A percentile compares a stretch with the other conserved stretches of the same genome.
These are phyloP conservation scores for Pleurotus eryngii DNA, from an alignment of 768 basidiomycete species.

Conservation along the genomic window DNA sequence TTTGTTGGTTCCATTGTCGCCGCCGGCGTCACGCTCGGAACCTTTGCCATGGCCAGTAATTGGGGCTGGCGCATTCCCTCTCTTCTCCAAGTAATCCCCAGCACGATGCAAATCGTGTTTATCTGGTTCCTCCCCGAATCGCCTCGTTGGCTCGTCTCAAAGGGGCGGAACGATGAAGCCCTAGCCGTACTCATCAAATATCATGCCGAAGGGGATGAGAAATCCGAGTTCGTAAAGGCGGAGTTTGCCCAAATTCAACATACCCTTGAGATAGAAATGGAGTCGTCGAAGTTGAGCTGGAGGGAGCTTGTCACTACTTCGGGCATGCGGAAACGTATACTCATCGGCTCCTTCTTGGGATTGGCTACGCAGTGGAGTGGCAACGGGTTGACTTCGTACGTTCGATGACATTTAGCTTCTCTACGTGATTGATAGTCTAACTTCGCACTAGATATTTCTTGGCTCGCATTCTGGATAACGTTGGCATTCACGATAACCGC, in stretches of 20 bases:
- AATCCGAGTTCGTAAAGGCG: constrained; percentile 53
- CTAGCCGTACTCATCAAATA: constrained; percentile 48
- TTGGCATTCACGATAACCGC: constrained; percentile 46
- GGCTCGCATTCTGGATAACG: constrained; percentile 49
- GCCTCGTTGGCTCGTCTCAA: constrained; percentile 61
- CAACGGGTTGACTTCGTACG: constrained; percentile 54
- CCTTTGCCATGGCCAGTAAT: constrained; percentile 53
- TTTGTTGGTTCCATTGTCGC: constrained; percentile 59
- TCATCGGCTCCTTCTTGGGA: constrained; percentile 48
- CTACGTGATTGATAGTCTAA: background rate
- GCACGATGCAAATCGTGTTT: constrained; percentile 49
- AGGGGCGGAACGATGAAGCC: constrained; percentile 50
- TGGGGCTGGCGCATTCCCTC: constrained; percentile 75
- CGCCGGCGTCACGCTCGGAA: constrained; percentile 59
- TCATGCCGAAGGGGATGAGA: constrained; percentile 55
- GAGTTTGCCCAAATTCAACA: constrained; percentile 56
- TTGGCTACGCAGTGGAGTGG: constrained; percentile 64
- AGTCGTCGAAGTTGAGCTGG: constrained; percentile 46
- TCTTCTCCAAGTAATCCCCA: constrained; percentile 54
- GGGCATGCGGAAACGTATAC: constrained; percentile 51
- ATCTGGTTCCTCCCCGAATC: constrained; percentile 62
- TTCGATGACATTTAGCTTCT: constrained; percentile 2
- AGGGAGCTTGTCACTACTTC: constrained; percentile 38
- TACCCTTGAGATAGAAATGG: constrained; percentile 50
- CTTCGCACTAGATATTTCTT: constrained; percentile 42